Base-by-base conservation (phyloP, 2,329 filamentous ascomycete species). In the Niveomyces coronatus region DNA sequence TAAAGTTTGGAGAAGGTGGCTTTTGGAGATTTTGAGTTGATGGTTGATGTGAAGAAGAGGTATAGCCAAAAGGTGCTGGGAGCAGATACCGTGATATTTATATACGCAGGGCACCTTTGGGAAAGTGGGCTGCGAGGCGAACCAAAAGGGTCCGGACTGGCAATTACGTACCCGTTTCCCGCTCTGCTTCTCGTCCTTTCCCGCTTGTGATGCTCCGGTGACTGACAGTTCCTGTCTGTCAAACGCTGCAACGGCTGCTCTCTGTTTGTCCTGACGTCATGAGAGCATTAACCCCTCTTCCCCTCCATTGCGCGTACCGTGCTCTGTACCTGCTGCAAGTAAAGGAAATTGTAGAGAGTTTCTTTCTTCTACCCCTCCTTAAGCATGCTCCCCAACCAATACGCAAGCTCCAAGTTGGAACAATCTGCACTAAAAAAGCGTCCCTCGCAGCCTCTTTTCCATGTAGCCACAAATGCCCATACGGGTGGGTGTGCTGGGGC, bases 51-150 rank as follows among this genome's bases (percentile, higher is more conserved):
- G 32, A 33, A 29, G 16, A 39, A 35, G 44, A 48, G 47, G n/a
- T n/a, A n/a, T n/a, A n/a, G n/a, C n/a, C n/a, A 6, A 5, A 51
- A 51, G 46, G 53, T 53, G 52, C 42, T 13, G 42, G 35, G 37
- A 32, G 41, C 39, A 42, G 30, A 28, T 33, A 32, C 32, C 36
- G 16, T 6, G 22, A 37, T 30, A 26, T 40, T 34, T 40, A 40
- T 40, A 40, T 17, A 30, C 26, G 13, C 15, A 29, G 30, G 14
- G 30, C 30, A 19, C 15, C 18, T n/a, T n/a, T n/a, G n/a, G 31
- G 31, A 9, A 39, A 34, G 31, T 34, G 37, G 37, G 31, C 31
- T 35, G 31, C n/a, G 24, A 34, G 3, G 15, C 16, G 28, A 28
- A 39, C 27, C 18, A 9, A 37, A 33, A 28, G 36, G 23, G 31